These are phyloP conservation scores for Pythium scleroteichum DNA, from an alignment of 352 stramenopile species.

Conservation along the genomic window DNA sequence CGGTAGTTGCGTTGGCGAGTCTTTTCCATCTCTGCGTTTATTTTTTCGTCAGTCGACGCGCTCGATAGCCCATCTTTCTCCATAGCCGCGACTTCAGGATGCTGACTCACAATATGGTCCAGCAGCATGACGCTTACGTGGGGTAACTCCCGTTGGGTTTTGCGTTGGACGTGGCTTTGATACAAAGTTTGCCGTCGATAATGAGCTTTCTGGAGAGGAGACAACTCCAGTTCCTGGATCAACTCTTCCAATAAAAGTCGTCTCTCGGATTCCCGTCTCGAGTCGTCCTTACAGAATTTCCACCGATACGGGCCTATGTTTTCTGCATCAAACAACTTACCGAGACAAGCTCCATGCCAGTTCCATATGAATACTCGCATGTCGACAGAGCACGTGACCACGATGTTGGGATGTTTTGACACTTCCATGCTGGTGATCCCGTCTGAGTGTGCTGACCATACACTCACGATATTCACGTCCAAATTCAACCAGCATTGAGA, in stretches of 20 bases:
- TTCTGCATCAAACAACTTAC: conserved; percentile 67
- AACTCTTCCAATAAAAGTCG: conserved; percentile 39
- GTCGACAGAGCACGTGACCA: conserved; percentile 63
- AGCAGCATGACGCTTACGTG: conserved; percentile 56
- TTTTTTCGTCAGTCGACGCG: conserved; percentile 18
- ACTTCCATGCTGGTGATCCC: conserved; percentile 60
- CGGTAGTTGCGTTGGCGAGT: conserved; percentile 19
- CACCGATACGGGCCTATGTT: conserved; percentile 47
- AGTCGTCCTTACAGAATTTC: conserved; percentile 60
- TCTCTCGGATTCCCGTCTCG: conserved; percentile 45
- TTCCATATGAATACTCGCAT: conserved; percentile 73
- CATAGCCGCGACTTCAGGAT: conserved; percentile 50
- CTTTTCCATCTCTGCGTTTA: conserved; percentile 24
- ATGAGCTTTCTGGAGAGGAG: conserved; percentile 40
- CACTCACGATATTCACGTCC: conserved; percentile 41
- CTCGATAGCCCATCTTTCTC: conserved; percentile 19
- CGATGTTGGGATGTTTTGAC: conserved; percentile 55
- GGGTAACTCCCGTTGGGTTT: conserved; percentile 45
- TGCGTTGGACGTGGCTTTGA: conserved; percentile 48
- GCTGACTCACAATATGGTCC: conserved; percentile 70
- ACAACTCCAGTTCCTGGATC: conserved; percentile 50
- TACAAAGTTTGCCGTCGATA: conserved; percentile 45
- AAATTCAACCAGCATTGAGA: conserved; percentile 25
- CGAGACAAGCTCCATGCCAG: conserved; percentile 58
- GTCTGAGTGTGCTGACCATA: conserved; percentile 54